Percentiles rank a stretch among this genome's conserved stretches.
These are phyloP conservation scores for Candida chauliodis DNA, from an alignment of 805 yeast genomes.

Conservation along the genomic window DNA sequence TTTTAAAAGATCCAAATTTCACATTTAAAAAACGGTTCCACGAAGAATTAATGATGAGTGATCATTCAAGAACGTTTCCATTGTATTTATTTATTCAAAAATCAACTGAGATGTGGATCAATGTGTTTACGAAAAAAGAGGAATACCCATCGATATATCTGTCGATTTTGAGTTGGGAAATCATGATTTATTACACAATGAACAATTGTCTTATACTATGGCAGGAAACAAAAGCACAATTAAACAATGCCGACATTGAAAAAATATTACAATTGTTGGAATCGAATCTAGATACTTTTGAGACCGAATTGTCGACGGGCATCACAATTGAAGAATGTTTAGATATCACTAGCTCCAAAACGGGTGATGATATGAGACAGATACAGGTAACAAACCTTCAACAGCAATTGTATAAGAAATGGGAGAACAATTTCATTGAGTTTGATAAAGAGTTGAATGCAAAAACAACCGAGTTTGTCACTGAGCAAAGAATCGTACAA, in stretches of 20 bases:
- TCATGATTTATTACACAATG: constrained; percentile 55
- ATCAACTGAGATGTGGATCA: constrained; percentile 35
- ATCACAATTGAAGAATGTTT: constrained; percentile 44
- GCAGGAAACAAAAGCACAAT: constrained; percentile 56
- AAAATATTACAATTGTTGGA: constrained; percentile 46
- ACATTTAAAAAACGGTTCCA: constrained; percentile 59
- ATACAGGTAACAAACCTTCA: constrained; percentile 49
- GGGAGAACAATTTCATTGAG: constrained; percentile 44
- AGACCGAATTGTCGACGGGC: constrained; percentile 17
- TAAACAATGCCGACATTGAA: constrained; percentile 47
- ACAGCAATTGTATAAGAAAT: constrained; percentile 29
- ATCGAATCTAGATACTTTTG: constrained; percentile 26
- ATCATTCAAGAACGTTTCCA: constrained; percentile 49
- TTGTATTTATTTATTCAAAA: constrained; percentile 36
- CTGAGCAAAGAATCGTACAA: constrained; percentile 69
- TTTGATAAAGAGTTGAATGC: constrained; percentile 49
- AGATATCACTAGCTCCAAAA: constrained; percentile 34
- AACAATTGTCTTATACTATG: constrained; percentile 57
- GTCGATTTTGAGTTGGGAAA: constrained; percentile 47
- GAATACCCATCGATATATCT: constrained; percentile 36
- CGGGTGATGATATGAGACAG: constrained; percentile 50
- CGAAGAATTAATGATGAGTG: constrained; percentile 64
- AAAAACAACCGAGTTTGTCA: constrained; percentile 68
- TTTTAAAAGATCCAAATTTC: constrained; percentile 54
- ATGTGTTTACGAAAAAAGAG: constrained; percentile 25